Evolutionary conservation across 352 stramenopile species (phyloP), one percentile per base, ranked within the genome.

Genomic region (Thalassiosira livingstoniorum): DNA sequence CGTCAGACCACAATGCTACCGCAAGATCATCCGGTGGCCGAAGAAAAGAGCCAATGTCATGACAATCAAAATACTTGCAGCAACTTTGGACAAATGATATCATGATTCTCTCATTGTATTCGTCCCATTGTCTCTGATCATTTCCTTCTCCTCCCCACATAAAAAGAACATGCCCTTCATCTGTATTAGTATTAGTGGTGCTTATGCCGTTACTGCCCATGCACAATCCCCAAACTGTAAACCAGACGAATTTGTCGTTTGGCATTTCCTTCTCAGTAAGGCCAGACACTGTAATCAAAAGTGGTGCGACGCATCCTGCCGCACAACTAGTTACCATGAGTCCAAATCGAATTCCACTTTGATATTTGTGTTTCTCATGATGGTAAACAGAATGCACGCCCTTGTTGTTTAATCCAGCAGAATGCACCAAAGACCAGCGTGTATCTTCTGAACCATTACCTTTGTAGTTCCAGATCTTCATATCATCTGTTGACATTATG

Each of bases 1-100:
- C 65, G 53, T 64, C 65, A 64, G 47, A 63, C 47, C 65, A 75
- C 31, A 21, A 43, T 1, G 64, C 65, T 43, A 51, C 45, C 21
- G 34, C 62, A 47, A 39, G 18, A 25, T 62, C 42, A 43, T 47
- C 25, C 39, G 34, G 43, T 39, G 62, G 60, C 23, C n/a, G n/a
- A 51, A 23, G 11, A n/a, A 27, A 15, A n/a, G 34, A 7, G 2
- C 15, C 29, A 45, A 21, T 43, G n/a, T 67, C 34, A 47, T 51
- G 47, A 27, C 29, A 7, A 67, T 27, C 21, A 47, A 51, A 67
- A 11, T 58, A 11, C n/a, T 25, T 58, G 5, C 21, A 23, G 5
- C 11, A 29, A 23, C 4, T n/a, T 29, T 58, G 21, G 47, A 58
- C 27, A 27, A 58, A 58, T 25, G 47, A n/a, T 58, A 58, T 58